Conservation (phyloP, 2,329 filamentous ascomycete species). For the Hypoxylon sp. region DNA sequence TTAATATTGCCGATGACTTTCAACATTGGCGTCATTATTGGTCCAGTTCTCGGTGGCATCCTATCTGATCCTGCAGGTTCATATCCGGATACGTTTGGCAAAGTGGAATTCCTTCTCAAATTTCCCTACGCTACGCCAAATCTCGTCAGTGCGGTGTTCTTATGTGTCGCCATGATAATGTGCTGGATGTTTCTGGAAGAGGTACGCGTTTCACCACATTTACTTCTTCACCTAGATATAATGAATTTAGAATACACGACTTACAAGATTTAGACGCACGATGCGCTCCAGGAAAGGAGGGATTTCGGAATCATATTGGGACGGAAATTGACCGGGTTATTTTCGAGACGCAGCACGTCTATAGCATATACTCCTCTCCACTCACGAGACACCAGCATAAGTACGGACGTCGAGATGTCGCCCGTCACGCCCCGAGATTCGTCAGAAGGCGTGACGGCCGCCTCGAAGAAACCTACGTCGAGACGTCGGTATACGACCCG, state of each 20-base stretch:
- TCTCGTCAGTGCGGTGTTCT: conserved; percentile 62
- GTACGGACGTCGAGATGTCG: conserved; percentile 50
- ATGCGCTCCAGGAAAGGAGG: conserved; percentile 55
- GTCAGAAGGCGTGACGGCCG: conserved; percentile 24
- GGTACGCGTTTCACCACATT: conserved; percentile 46
- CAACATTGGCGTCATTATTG: conserved; percentile 73
- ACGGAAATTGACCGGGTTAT: conserved; percentile 48
- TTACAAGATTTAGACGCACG: conserved; percentile 57
- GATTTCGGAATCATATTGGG: conserved; percentile 60
- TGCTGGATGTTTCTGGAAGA: conserved; percentile 66
- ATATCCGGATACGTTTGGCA: conserved; percentile 60
- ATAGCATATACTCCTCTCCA: conserved; percentile 53
- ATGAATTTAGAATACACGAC: background rate
- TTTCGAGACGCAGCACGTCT: conserved; percentile 43
- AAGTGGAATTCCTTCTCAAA: conserved; percentile 58
- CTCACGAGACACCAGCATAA: conserved; percentile 47
- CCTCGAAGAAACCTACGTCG: conserved; percentile 20
- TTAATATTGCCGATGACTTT: conserved; percentile 73
- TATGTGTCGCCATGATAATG: conserved; percentile 57
- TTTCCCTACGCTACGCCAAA: conserved; percentile 69
- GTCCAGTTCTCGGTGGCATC: conserved; percentile 63
- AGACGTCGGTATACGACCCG: conserved; percentile 58
- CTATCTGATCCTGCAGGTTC: conserved; percentile 59
- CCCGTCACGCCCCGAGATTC: conserved; percentile 40
- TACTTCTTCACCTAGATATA: too few species aligned